Base-by-base conservation (phyloP, 192 early-diverging fungal species). In the Mortierella antarctica region DNA sequence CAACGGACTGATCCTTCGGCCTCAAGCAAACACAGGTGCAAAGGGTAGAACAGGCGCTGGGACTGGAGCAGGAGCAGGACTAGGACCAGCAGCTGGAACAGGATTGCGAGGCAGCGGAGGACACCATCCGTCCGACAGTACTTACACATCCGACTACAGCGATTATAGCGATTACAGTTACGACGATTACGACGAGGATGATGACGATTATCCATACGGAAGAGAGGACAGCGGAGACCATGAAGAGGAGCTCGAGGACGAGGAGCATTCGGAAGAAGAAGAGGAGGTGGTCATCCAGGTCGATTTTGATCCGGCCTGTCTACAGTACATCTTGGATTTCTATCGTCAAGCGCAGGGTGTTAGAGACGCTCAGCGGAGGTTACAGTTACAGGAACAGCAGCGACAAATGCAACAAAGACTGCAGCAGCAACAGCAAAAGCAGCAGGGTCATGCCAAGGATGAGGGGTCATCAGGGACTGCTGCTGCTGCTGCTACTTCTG, bases 301-400 rank as follows among this genome's bases (percentile, higher is more conserved):
- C 3, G 85, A 89, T 56, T 89, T 89, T 70, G 86, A 89, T 63
- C 83, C 85, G 17, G 62, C 48, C n/a, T 89, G 88, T 70, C 68
- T 89, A 18, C 73, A 83, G 39, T 89, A 84, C 59, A 69, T 89
- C 8, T 69, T 89, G 13, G 66, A 85, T 14, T 86, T 79, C 56
- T 88, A 86, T 57, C 67, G 67, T 15, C 54, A 78, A 45, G 86
- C 87, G n/a, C 83, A 85, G 10, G 70, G 68, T 6, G 69, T 59
- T 1, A 83, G 59, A 57, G 78, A 83, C 45, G 53, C 53, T 46
- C 56, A 76, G 6, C 55, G 73, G 10, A 68, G 41, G 64, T 55
- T 48, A 39, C 53, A 60, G 7, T 8, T 50, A 8, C 74, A 76
- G 50, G 61, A 76, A 40, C 74, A 76, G 31, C 66, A 69, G 31